Percentiles rank a stretch among this genome's conserved stretches.
These are phyloP conservation scores for Geranium rotundifolium DNA, from an alignment of 345 rosid species.

Conservation along the genomic window DNA sequence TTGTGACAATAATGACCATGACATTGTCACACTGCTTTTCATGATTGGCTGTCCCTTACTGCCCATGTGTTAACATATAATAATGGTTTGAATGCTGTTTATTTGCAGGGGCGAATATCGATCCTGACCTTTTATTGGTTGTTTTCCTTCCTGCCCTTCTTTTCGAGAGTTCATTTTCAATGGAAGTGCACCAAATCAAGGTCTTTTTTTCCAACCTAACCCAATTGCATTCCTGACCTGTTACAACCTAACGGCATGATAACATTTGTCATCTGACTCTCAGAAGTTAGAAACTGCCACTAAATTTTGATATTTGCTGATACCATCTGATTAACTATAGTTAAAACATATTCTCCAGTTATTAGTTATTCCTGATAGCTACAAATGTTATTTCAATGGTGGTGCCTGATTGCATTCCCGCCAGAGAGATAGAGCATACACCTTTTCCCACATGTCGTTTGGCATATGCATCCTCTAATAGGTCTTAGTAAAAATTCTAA, in stretches of 20 bases:
- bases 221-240: not conserved
- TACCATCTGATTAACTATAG: too few species aligned
- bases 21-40: not conserved
- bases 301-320: too few species aligned
- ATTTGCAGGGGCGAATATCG: slow-evolving; percentile 64
- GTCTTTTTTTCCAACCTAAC: slow-evolving; percentile 23
- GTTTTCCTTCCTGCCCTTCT: slow-evolving; percentile 96
- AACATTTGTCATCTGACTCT: not conserved
- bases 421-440: not conserved
- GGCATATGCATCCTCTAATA: not conserved
- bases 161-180: slow-evolving; percentile 87
- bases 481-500: not conserved
- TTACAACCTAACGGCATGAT: not conserved
- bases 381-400: not conserved
- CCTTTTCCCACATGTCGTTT: not conserved
- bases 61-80: not conserved
- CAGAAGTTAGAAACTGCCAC: not conserved
- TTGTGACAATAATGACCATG: not conserved
- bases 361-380: not conserved
- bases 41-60: not conserved
- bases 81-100: slow-evolving; percentile 3
- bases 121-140: slow-evolving; percentile 81
- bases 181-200: slow-evolving; percentile 96
- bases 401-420: not conserved
- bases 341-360: too few species aligned